Conservation (phyloP, 2,329 filamentous ascomycete genomes). For the Penicillium sp. region DNA sequence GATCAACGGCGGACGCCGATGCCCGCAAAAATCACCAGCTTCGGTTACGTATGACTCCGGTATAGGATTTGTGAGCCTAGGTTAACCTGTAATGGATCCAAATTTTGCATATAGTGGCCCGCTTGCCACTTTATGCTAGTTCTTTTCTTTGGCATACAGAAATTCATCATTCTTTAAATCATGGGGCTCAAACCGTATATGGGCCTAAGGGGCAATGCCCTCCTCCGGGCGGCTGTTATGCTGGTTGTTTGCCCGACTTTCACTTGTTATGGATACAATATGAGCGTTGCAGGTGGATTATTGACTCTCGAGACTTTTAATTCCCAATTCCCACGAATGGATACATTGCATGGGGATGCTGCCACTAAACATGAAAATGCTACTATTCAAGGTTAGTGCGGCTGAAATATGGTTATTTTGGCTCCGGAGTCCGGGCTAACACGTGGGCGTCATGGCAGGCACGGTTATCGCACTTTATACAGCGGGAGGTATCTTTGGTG, state of each 20-base stretch:
- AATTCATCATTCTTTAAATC: background rate
- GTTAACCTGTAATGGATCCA: background rate
- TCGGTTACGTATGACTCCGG: constrained; percentile 1
- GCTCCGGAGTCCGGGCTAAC: background rate
- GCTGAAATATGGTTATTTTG: background rate
- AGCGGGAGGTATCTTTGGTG: constrained; percentile 49
- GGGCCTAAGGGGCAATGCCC: constrained; percentile 23
- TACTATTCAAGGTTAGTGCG: constrained; percentile 38
- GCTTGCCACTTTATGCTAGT: background rate
- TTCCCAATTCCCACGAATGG: constrained; percentile 49
- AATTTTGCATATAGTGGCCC: constrained; percentile 1
- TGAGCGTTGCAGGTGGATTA: constrained; percentile 53
- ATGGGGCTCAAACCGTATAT: constrained; percentile 24
- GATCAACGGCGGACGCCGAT: constrained; percentile 9
- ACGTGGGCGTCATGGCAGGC: constrained; percentile 22
- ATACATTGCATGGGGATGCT: constrained; percentile 48
- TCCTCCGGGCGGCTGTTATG: constrained; percentile 20
- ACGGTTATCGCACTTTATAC: constrained; percentile 48
- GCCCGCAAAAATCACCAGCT: constrained; percentile 2
- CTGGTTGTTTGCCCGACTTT: constrained; percentile 37
- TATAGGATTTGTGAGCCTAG: background rate
- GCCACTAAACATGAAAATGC: constrained; percentile 46
- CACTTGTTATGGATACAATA: constrained; percentile 55
- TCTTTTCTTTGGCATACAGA: background rate
- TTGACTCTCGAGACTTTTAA: constrained; percentile 30